Conservation (phyloP, 164 flowering plant genomes). For the Stephania yunnanensis region DNA sequence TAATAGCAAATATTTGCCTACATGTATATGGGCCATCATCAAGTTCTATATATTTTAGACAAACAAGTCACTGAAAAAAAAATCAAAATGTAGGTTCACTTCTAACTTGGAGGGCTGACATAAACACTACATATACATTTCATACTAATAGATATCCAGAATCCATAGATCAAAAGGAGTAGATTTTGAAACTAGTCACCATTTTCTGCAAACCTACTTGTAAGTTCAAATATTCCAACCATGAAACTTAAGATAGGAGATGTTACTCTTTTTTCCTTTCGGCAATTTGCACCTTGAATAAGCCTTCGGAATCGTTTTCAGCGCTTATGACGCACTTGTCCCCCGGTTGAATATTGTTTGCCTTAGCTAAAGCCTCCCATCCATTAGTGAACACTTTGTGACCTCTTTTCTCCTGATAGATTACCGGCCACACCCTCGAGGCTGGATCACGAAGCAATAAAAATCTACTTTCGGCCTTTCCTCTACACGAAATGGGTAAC, state of each 20-base stretch:
- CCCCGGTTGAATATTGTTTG: constrained; percentile 30
- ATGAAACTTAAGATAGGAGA: neutral
- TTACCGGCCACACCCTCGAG: constrained; percentile 32
- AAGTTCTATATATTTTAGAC: too few relatives aligned
- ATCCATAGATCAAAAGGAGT: neutral
- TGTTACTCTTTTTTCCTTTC: neutral
- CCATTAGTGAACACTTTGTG: constrained; percentile 21
- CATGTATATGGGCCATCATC: too few relatives aligned
- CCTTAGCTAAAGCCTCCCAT: constrained; percentile 31
- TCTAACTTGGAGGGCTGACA: too few relatives aligned
- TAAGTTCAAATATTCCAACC: neutral
- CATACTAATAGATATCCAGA: neutral
- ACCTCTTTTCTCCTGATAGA: constrained; percentile 23
- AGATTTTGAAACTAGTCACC: neutral
- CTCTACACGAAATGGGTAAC: constrained; percentile 3
- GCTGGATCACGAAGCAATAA: constrained; percentile 27
- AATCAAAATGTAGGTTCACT: too few relatives aligned
- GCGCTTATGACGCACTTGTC: constrained; percentile 23
- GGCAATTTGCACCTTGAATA: neutral
- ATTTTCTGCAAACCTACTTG: neutral
- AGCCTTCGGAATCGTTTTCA: constrained; percentile 14
- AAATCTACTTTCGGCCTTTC: constrained; percentile 15
- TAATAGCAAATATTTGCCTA: too few relatives aligned
- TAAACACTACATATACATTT: too few relatives aligned
- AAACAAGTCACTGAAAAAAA: too few relatives aligned